phyloP scores from a whole-genome alignment of 2,329 filamentous ascomycete genomes.

The Cadophora gregata region DNA sequence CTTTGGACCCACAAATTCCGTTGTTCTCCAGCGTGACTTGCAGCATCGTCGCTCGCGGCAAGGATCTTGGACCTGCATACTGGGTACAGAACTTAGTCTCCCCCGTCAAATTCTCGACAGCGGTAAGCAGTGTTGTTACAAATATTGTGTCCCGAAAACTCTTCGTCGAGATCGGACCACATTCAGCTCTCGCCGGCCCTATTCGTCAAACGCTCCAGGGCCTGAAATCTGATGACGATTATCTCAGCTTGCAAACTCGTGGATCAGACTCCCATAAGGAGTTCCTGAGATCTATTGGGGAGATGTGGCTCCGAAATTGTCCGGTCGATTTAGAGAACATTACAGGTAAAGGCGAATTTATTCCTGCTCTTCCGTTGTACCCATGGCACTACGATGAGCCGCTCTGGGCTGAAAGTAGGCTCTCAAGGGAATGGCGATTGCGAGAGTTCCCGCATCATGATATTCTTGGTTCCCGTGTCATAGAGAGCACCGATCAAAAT shows the following conservation, averaged over 20 bases:
- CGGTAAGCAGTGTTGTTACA: slow-evolving; percentile 10
- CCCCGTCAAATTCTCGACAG: slow-evolving; percentile 28
- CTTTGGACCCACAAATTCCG: slow-evolving; percentile 14
- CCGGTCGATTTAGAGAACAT: slow-evolving; percentile 5
- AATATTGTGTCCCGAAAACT: not conserved
- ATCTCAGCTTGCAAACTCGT: slow-evolving; percentile 22
- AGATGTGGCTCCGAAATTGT: slow-evolving; percentile 27
- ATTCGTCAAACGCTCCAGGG: slow-evolving; percentile 33
- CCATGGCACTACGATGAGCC: slow-evolving; percentile 57
- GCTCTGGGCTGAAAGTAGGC: slow-evolving; percentile 44
- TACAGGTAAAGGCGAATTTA: slow-evolving; percentile 46
- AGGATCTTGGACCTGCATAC: slow-evolving; percentile 43
- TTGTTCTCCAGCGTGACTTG: slow-evolving; percentile 31
- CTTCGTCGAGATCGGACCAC: slow-evolving; percentile 35
- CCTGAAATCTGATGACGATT: slow-evolving; percentile 10
- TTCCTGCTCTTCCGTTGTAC: slow-evolving; percentile 55
- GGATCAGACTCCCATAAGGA: slow-evolving; percentile 10
- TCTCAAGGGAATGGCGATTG: slow-evolving; percentile 41
- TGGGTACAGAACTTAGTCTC: slow-evolving; percentile 45
- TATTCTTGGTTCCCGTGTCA: slow-evolving; percentile 38
- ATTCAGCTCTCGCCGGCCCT: slow-evolving; percentile 35
- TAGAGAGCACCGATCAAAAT: slow-evolving; percentile 32
- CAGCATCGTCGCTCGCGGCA: not conserved
- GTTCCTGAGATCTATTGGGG: slow-evolving; percentile 32
- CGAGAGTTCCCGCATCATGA: slow-evolving; percentile 51